Percentiles rank a stretch among this genome's conserved stretches.
Evolutionary conservation across 768 basidiomycete genomes (phyloP).

Genomic region (Cystobasidium tubakii): DNA sequence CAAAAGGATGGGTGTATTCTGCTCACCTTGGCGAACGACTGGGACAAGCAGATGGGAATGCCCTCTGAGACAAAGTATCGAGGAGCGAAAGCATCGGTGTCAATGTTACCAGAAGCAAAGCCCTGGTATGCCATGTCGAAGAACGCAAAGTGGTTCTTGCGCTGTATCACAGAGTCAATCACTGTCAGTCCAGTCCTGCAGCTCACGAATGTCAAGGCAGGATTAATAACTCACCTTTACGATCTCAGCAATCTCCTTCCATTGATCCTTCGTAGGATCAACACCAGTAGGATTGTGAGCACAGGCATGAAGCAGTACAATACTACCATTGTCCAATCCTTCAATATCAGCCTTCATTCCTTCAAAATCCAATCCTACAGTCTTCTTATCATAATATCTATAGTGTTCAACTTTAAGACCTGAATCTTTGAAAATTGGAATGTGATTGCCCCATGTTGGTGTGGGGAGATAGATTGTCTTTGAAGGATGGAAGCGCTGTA

Average conservation of each 20-base stretch:
- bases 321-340: conserved; percentile 65
- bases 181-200: neutral
- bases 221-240: conserved; percentile 51
- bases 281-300: conserved; percentile 97
- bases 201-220: too few relatives aligned
- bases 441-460: conserved; percentile 94
- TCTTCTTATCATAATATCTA: conserved; percentile 87
- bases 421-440: conserved; percentile 82
- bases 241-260: conserved; percentile 67
- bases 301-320: conserved; percentile 86
- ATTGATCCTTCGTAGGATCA: conserved; percentile 82
- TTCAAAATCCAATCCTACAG: conserved; percentile 73
- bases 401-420: conserved; percentile 80
- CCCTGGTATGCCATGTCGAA: conserved; percentile 99
- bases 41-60: conserved; percentile 82
- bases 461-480: conserved; percentile 77
- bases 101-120: conserved; percentile 81
- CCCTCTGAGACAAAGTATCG: conserved; percentile 90
- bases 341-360: conserved; percentile 57
- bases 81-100: conserved; percentile 86
- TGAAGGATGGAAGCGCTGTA: conserved; percentile 69
- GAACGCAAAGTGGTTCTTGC: conserved; percentile 79
- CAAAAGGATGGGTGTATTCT: neutral
- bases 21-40: conserved; percentile 82
- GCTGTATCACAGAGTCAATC: neutral